These are phyloP conservation scores for Solanum hybrid DNA, from an alignment of 305 asterid genomes.

Conservation along the genomic window DNA sequence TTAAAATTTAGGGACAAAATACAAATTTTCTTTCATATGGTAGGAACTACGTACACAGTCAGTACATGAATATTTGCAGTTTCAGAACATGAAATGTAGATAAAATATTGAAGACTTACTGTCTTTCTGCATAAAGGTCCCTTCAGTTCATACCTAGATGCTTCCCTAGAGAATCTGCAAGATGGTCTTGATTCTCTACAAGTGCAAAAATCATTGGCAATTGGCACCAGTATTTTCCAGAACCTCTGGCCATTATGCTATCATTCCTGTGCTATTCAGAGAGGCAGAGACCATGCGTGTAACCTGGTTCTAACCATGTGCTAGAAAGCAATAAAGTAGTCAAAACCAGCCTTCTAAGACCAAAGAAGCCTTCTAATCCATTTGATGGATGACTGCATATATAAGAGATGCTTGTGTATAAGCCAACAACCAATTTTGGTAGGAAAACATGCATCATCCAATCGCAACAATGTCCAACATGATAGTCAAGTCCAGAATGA, in stretches of 20 bases:
- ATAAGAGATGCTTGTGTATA: background rate
- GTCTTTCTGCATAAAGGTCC: background rate
- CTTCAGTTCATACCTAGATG: background rate
- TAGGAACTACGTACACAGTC: background rate
- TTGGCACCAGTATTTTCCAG: background rate
- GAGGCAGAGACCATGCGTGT: background rate
- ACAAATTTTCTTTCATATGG: background rate
- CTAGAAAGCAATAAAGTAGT: background rate
- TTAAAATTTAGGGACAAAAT: background rate
- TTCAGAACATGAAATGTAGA: background rate
- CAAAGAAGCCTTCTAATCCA: background rate
- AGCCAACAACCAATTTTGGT: background rate
- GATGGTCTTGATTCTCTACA: background rate
- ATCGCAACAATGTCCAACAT: background rate
- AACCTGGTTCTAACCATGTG: background rate
- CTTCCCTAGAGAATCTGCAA: background rate
- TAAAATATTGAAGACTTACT: background rate
- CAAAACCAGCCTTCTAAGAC: background rate
- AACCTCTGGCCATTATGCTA: background rate
- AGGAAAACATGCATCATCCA: background rate
- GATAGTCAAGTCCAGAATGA: background rate
- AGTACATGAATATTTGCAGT: background rate
- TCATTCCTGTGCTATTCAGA: background rate
- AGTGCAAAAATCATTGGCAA: background rate
- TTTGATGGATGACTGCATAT: background rate